Conservation (phyloP, 306 rosid genomes). For the Lagenaria siceraria region DNA sequence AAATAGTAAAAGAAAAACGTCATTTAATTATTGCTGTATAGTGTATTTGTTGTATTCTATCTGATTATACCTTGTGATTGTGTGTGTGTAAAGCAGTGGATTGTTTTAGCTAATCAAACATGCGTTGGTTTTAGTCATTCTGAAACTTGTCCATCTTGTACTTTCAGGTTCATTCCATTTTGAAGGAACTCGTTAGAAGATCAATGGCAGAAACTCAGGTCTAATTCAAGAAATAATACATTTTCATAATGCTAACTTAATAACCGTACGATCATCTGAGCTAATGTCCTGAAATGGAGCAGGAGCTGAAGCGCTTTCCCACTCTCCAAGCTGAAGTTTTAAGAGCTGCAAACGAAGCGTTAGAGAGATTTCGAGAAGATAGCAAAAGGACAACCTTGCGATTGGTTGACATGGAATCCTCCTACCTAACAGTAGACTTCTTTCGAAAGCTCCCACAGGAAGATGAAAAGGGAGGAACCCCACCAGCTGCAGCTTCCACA, state of each 20-base stretch:
- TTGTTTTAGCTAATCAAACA: not conserved
- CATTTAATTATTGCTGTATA: not conserved
- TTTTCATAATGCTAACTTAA: not conserved
- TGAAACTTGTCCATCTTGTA: not conserved
- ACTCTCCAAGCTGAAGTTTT: conserved; percentile 33
- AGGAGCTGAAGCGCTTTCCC: conserved; percentile 43
- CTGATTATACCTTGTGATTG: not conserved
- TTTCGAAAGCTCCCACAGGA: conserved; percentile 34
- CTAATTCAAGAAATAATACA: not conserved
- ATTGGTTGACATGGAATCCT: conserved; percentile 39
- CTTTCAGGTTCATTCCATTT: conserved; percentile 34
- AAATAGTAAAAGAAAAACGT: not conserved
- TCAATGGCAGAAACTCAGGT: conserved; percentile 43
- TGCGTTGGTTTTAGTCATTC: not conserved
- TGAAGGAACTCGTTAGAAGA: conserved; percentile 37
- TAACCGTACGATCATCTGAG: not conserved
- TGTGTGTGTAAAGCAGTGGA: not conserved
- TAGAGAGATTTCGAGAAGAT: conserved; percentile 41
- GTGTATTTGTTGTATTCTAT: not conserved
- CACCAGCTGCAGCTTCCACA: conserved; percentile 9
- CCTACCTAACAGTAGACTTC: conserved; percentile 38
- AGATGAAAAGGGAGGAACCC: conserved; percentile 21
- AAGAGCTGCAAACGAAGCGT: conserved; percentile 29
- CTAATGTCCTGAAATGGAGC: conserved; percentile 15
- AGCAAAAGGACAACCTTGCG: conserved; percentile 32